phyloP scores from a whole-genome alignment of 768 basidiomycete species.

The Naganishia onofrii region DNA sequence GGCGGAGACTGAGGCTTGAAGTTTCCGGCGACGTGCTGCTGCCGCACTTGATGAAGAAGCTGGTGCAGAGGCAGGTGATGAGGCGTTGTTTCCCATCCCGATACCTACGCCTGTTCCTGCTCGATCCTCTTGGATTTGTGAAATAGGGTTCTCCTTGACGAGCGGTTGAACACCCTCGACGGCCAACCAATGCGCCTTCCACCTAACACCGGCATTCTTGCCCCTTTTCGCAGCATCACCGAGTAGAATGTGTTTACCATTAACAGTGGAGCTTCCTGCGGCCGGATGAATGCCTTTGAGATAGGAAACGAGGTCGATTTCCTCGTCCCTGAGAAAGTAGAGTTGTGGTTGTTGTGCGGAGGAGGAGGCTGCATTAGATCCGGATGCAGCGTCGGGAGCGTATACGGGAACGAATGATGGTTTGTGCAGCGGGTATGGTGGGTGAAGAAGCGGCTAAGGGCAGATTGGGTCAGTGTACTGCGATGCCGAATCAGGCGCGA shows the following conservation, averaged over 20 bases:
- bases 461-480: not conserved
- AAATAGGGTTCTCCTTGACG: conserved; percentile 85
- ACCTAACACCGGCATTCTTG: conserved; percentile 46
- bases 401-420: conserved; percentile 52
- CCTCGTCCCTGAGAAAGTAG: conserved; percentile 93
- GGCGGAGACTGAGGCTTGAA: conserved; percentile 7
- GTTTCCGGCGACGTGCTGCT: conserved; percentile 8
- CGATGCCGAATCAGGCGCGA: too few relatives aligned
- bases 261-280: conserved; percentile 25
- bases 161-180: conserved; percentile 96
- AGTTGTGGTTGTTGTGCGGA: conserved; percentile 51
- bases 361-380: conserved; percentile 24
- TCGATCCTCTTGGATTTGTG: conserved; percentile 32
- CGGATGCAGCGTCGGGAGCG: conserved; percentile 32
- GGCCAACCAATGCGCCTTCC: conserved; percentile 87
- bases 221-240: conserved; percentile 27
- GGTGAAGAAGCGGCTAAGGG: conserved; percentile 70
- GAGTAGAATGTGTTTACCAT: conserved; percentile 17
- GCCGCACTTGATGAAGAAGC: not conserved
- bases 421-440: conserved; percentile 64
- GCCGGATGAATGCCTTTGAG: conserved; percentile 59
- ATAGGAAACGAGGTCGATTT: conserved; percentile 91
- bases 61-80: not conserved
- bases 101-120: not conserved
- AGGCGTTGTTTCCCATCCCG: not conserved